Conservation (phyloP, 257 asterid species). For the Solanum bulbocastanum region DNA sequence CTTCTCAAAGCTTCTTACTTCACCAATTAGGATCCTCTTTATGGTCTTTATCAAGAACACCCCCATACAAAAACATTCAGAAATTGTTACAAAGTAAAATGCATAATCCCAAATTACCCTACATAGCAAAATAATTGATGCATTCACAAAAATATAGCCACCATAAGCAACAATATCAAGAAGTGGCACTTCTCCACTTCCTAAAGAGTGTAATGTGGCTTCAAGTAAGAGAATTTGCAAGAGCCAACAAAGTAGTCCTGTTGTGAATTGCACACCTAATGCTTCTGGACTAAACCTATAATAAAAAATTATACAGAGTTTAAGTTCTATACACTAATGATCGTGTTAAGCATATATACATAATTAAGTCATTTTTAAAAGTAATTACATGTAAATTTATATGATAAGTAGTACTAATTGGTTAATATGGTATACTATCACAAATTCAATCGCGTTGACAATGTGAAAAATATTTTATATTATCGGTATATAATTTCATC, state of each 20-base stretch:
- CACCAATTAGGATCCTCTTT: constrained; percentile 17
- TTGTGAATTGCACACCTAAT: constrained; percentile 23
- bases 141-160: constrained; percentile 17
- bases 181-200: constrained; percentile 23
- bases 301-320: neutral
- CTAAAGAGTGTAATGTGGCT: constrained; percentile 15
- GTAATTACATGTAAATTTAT: neutral
- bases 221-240: constrained; percentile 20
- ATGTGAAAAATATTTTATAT: neutral
- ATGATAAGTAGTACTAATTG: neutral
- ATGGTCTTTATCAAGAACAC: constrained; percentile 21
- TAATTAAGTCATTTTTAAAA: neutral
- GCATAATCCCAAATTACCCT: constrained; percentile 13
- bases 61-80: constrained; percentile 20
- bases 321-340: neutral
- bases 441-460: neutral
- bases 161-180: constrained; percentile 23
- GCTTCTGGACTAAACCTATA: constrained; percentile 34
- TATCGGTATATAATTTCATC: neutral
- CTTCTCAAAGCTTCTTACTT: constrained; percentile 11
- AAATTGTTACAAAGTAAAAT: constrained; percentile 10
- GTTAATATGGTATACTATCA: neutral
- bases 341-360: neutral
- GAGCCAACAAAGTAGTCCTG: constrained; percentile 32
- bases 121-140: constrained; percentile 11